Conservation (phyloP, 345 rosid genomes). For the Ceriops tagal region DNA sequence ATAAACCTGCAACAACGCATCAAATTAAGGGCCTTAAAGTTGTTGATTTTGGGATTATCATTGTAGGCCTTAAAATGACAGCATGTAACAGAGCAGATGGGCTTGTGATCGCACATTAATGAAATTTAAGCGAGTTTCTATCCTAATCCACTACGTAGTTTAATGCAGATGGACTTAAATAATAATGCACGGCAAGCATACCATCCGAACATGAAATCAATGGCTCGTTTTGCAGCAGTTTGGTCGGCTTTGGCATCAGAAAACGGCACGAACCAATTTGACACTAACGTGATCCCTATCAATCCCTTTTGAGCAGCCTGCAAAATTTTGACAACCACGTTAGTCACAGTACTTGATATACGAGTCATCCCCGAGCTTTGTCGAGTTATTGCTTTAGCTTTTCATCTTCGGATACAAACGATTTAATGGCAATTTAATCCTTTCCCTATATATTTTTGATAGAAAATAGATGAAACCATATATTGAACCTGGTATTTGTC, state of each 20-base stretch:
- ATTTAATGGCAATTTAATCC: too few relatives aligned
- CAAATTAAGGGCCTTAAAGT: too few relatives aligned
- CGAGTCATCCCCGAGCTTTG: too few relatives aligned
- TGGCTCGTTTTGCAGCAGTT: conserved; percentile 6
- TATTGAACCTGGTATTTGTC: conserved; percentile 5
- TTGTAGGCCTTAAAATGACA: too few relatives aligned
- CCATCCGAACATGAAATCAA: conserved; percentile 14
- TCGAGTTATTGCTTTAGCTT: too few relatives aligned
- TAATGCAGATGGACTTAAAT: background rate
- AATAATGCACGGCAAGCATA: background rate
- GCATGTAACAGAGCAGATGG: too few relatives aligned
- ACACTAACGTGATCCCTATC: conserved; percentile 8
- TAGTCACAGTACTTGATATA: background rate
- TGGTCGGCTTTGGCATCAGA: background rate
- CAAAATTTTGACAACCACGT: background rate
- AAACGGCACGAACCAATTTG: conserved; percentile 4
- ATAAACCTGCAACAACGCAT: background rate
- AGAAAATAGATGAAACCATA: too few relatives aligned
- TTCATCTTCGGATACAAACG: too few relatives aligned
- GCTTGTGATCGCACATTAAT: too few relatives aligned
- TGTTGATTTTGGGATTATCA: too few relatives aligned
- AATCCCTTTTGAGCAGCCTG: conserved; percentile 9
- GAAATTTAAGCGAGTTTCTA: background rate
- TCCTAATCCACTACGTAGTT: too few relatives aligned
- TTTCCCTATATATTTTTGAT: too few relatives aligned